Base-by-base conservation (phyloP, 2,329 filamentous ascomycete species). In the Davidsoniella virescens region DNA sequence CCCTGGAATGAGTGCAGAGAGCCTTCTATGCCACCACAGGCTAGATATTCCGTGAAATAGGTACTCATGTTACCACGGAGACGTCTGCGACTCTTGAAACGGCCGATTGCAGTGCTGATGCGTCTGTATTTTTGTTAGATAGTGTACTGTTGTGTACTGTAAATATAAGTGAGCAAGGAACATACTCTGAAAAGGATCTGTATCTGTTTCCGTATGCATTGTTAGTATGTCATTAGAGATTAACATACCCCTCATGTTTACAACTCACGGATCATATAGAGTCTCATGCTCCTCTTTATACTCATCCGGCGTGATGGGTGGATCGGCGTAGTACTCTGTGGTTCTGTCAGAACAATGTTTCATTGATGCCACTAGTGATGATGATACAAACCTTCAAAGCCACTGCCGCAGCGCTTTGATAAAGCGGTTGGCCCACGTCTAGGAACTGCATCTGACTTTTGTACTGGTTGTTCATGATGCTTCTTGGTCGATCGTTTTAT, bases 21-120 rank as follows among this genome's bases (percentile, higher is more conserved):
- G 6, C 72, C 67, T 41, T 87, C 80, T 39, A 98, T 73, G 3
- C 92, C 90, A 2, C 92, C 92, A 42, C 90, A 82, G 36, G 76
- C 72, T 52, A 96, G 75, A 60, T 92, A 94, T 55, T 84, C 84
- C 59, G 76, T 72, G 64, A 98, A 92, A 33, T 87, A 67, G 16
- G 72, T 68, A 4, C 69, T 63, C 20, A 78, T 78, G 3, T 76
- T 69, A 10, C 69, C 63, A 52, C 83, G 75, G 52, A 94, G 74
- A 56, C 84, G 87, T 29, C 88, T 82, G 44, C 80, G 83, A 36
- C 76, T 45, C n/a, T 39, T 17, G 42, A 49, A 37, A 5, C 33
- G 42, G 20, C 36, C 14, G 17, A 46, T 50, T 41, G 46, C 44
- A 17, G 33, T 49, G 26, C 23, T 36, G 16, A 54, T 50, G 10